Conservation (phyloP, 768 basidiomycete genomes). For the Mycena vulgaris region DNA sequence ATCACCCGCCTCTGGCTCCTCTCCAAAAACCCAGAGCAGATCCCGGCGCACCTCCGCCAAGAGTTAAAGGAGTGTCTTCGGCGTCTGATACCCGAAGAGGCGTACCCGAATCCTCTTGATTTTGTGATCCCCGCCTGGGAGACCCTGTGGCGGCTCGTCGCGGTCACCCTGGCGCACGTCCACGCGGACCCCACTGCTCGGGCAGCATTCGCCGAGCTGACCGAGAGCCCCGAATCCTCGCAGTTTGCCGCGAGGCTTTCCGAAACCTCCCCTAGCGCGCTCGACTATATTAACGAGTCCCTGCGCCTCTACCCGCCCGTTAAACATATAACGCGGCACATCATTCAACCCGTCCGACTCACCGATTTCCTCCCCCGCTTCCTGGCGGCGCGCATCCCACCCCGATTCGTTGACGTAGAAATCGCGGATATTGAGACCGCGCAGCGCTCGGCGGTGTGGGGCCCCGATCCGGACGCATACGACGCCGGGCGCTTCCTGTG, state of each 20-base stretch:
- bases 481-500: constrained; percentile 57
- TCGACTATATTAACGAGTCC: constrained; percentile 58
- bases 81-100: constrained; percentile 55
- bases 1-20: constrained; percentile 65
- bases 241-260: constrained; percentile 45
- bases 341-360: constrained; percentile 2
- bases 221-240: constrained; percentile 45
- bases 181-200: constrained; percentile 44
- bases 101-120: constrained; percentile 60
- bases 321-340: constrained; percentile 57
- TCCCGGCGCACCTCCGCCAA: constrained; percentile 50
- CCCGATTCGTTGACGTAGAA: constrained; percentile 41
- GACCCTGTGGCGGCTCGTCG: constrained; percentile 74
- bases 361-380: constrained; percentile 27
- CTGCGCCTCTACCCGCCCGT: constrained; percentile 69
- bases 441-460: constrained; percentile 57
- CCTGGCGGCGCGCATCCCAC: constrained; percentile 4
- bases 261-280: constrained; percentile 46
- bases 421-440: constrained; percentile 55
- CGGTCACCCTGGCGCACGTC: constrained; percentile 57
- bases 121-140: constrained; percentile 74
- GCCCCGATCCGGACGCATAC: constrained; percentile 50
- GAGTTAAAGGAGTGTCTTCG: constrained; percentile 55
- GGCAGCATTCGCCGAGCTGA: constrained; percentile 54
- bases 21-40: constrained; percentile 54